Percentiles rank a stretch among this genome's conserved stretches.
Conservation (phyloP, 2,329 filamentous ascomycete species). For the Aspergillus persii region DNA sequence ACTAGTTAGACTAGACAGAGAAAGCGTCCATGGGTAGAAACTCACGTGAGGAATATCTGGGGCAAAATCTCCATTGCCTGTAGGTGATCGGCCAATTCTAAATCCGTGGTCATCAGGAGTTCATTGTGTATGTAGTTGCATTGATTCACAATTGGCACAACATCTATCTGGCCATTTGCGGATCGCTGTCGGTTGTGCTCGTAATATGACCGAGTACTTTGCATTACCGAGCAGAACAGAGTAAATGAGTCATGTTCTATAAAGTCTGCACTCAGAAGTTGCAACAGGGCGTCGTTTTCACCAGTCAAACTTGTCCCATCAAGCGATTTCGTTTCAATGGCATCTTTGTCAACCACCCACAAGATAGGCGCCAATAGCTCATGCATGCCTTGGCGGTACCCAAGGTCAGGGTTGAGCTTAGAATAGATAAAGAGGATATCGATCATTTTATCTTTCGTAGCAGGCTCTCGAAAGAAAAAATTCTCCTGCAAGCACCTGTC, state of each 20-base stretch:
- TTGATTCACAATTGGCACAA: conserved; percentile 75
- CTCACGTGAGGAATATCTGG: conserved; percentile 91
- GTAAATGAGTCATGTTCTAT: conserved; percentile 90
- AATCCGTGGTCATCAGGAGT: conserved; percentile 73
- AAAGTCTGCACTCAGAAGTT: conserved; percentile 68
- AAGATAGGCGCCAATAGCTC: conserved; percentile 88
- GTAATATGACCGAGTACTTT: conserved; percentile 81
- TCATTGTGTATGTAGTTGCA: conserved; percentile 85
- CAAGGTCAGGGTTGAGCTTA: conserved; percentile 81
- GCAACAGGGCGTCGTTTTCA: conserved; percentile 55
- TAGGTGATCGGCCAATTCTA: conserved; percentile 78
- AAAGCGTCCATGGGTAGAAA: conserved; percentile 3
- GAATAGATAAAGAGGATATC: conserved; percentile 93
- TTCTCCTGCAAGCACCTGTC: conserved; percentile 87
- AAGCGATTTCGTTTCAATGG: conserved; percentile 55
- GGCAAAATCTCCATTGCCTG: conserved; percentile 84
- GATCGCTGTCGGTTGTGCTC: conserved; percentile 59
- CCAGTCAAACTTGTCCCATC: conserved; percentile 31
- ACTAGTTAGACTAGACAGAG: neutral
- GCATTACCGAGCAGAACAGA: conserved; percentile 84
- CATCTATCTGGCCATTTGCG: conserved; percentile 46
- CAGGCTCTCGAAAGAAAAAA: conserved; percentile 77
- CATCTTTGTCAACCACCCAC: conserved; percentile 79
- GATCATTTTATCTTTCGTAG: conserved; percentile 75
- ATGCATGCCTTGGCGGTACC: conserved; percentile 98